Conservation (phyloP, 2,329 filamentous ascomycete genomes). For the Cladophialophora bantiana region DNA sequence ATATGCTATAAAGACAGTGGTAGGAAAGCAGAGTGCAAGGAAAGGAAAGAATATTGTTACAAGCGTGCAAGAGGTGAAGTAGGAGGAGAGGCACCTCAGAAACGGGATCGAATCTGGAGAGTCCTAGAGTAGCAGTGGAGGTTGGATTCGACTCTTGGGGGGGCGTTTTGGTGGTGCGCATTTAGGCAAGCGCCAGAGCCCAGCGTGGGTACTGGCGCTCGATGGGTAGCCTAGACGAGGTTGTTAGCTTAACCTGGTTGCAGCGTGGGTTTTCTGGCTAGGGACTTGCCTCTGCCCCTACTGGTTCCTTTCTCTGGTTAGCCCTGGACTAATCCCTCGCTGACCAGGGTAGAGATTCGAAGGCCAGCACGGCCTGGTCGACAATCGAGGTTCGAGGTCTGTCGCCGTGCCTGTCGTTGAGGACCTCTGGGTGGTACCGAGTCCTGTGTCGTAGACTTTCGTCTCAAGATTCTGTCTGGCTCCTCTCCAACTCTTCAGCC, state of each 20-base stretch:
- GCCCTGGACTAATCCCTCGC: slow-evolving; percentile 27
- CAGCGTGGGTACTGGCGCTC: slow-evolving; percentile 25
- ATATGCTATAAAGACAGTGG: slow-evolving; percentile 36
- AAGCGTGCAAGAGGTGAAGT: slow-evolving; percentile 28
- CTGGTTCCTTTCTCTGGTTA: slow-evolving; percentile 21
- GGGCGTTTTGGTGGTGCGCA: slow-evolving; percentile 27
- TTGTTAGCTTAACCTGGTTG: slow-evolving; percentile 31
- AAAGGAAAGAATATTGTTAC: slow-evolving; percentile 36
- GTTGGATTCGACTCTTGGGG: slow-evolving; percentile 33
- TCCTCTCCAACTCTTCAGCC: not conserved
- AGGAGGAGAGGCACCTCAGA: slow-evolving; percentile 27
- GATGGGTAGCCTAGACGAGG: slow-evolving; percentile 35
- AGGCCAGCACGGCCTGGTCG: slow-evolving; percentile 15
- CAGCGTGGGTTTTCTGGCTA: slow-evolving; percentile 31
- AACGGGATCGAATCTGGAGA: slow-evolving; percentile 32
- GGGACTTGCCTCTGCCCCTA: slow-evolving; percentile 28
- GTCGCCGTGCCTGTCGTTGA: slow-evolving; percentile 2
- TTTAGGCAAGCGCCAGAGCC: slow-evolving; percentile 35
- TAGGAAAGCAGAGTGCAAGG: slow-evolving; percentile 26
- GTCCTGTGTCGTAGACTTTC: not conserved
- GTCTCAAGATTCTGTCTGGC: not conserved
- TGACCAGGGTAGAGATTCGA: slow-evolving; percentile 20
- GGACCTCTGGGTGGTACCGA: not conserved
- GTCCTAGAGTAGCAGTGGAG: slow-evolving; percentile 33
- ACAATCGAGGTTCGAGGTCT: slow-evolving; percentile 21